Conservation (phyloP, 1,284 basidiomycete genomes). For the Xerocomus amazonicus region DNA sequence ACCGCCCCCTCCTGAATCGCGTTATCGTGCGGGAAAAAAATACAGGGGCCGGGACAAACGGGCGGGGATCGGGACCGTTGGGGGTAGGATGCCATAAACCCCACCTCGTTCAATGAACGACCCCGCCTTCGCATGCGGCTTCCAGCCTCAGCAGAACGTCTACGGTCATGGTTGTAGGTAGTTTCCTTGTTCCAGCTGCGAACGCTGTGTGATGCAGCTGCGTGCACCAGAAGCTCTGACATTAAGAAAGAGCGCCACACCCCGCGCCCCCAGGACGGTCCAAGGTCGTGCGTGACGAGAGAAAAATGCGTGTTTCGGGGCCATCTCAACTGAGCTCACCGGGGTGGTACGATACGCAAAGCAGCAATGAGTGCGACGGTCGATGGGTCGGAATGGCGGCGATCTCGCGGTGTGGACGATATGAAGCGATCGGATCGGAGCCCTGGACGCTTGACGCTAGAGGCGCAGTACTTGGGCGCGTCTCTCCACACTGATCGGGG, state of each 20-base stretch:
- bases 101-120: background rate
- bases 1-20: background rate
- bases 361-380: background rate
- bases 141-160: background rate
- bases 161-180: constrained; percentile 15
- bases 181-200: background rate
- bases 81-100: background rate
- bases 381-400: constrained; percentile 3
- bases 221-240: background rate
- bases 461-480: background rate
- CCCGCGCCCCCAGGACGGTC: too few relatives aligned
- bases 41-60: too few relatives aligned
- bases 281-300: too few relatives aligned
- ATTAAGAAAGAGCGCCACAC: constrained; percentile 11
- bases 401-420: constrained; percentile 12
- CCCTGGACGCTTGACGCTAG: constrained; percentile 5
- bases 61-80: too few relatives aligned
- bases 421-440: constrained; percentile 19
- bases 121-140: background rate
- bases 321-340: constrained; percentile 11
- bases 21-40: background rate
- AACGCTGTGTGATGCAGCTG: background rate
- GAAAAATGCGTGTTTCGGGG: background rate
- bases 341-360: background rate
- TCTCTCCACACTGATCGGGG: background rate